phyloP scores from a whole-genome alignment of 2,329 filamentous ascomycete species.

The Penicillium sp. region DNA sequence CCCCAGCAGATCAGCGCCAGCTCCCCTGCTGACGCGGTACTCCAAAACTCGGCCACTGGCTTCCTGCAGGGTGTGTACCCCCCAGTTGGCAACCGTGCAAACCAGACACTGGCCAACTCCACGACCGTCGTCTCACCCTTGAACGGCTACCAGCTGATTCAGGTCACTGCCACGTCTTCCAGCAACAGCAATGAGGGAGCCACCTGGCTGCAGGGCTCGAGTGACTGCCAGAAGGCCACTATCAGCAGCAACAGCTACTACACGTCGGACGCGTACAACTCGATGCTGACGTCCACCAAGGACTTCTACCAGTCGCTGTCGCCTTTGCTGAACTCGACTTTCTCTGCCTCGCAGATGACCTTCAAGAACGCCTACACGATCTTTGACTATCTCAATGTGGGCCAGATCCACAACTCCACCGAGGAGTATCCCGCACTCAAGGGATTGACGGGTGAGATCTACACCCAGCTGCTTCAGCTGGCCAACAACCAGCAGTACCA shows the following conservation, averaged over 20 bases:
- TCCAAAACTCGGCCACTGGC: constrained; percentile 76
- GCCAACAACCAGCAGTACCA: constrained; percentile 81
- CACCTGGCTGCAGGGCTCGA: constrained; percentile 61
- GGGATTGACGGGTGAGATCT: constrained; percentile 61
- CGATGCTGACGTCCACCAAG: constrained; percentile 51
- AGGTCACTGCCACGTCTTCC: constrained; percentile 63
- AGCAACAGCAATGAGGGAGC: constrained; percentile 62
- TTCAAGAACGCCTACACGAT: constrained; percentile 69
- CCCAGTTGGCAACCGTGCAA: constrained; percentile 61
- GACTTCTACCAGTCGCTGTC: constrained; percentile 57
- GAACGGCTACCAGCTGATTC: constrained; percentile 81
- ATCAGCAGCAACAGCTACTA: constrained; percentile 64
- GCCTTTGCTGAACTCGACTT: constrained; percentile 56
- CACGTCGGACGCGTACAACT: constrained; percentile 52
- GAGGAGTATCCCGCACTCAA: constrained; percentile 58
- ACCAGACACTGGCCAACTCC: constrained; percentile 71
- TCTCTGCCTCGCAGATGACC: constrained; percentile 50
- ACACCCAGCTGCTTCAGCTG: constrained; percentile 68
- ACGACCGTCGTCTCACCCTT: constrained; percentile 67
- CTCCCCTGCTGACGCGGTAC: constrained; percentile 72
- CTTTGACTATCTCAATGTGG: constrained; percentile 66
- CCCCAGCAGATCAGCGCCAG: constrained; percentile 71
- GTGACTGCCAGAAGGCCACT: constrained; percentile 57
- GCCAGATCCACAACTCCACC: constrained; percentile 62
- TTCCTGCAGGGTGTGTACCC: constrained; percentile 90